Base-by-base conservation (phyloP, 805 yeast species). In the Hanseniaspora lindneri region DNA sequence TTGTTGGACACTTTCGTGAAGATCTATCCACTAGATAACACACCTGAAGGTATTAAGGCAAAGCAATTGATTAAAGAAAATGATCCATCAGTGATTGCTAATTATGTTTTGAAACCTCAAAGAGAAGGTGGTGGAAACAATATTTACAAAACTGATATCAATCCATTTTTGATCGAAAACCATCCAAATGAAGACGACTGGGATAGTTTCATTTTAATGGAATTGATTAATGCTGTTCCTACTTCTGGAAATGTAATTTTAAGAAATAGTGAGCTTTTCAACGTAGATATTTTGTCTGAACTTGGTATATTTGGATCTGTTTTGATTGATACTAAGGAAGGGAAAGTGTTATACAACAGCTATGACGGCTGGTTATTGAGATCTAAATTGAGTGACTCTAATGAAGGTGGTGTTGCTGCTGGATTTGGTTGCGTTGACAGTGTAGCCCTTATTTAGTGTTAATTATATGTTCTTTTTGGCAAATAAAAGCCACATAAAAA, bases 121-220 rank as follows among this genome's bases (percentile, higher is more conserved):
- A 76, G 99, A 68, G 99, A 92, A 69, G 99, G 99, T 34, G 99
- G 99, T 40, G 98, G 98, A 17, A 87, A 92, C 63, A 92, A 92
- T 61, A 75, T 92, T 48, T 92, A 92, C 65, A 83, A 84, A 58
- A 76, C 77, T 32, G 83, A 85, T 56, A 92, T 92, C 51, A 95
- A 96, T 1, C 68, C 53, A 0, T 89, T 85, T 58, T 66, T 92
- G 56, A 59, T 70, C 11, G 55, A 67, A 0, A 58, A 84, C 10
- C 77, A 79, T 10, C 41, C 47, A 23, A 11, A 39, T n/a, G 77
- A 81, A 57, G 66, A 70, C 17, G 83, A 82, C 33, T 89, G 96
- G 96, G 79, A 76, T 21, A 95, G 86, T 0, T 92, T 87, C 61
- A 83, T 92, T 50, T 72, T 92, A 52, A 92, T 92, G 99, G 96